Percentiles rank a stretch among this genome's conserved stretches.
phyloP scores from a whole-genome alignment of 2,329 filamentous ascomycete species.

The Phoma herbarum region DNA sequence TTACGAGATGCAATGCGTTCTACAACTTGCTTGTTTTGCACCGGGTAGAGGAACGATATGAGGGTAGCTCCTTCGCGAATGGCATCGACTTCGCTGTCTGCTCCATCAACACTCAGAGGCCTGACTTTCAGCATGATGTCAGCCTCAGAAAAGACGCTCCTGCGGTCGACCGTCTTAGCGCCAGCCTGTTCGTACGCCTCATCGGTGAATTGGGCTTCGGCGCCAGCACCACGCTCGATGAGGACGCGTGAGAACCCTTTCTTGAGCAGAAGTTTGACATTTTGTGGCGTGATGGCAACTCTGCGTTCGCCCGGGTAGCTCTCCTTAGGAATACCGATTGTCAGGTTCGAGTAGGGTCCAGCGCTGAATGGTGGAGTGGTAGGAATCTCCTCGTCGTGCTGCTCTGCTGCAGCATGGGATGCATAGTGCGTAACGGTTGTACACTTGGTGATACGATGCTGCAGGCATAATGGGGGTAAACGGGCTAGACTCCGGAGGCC shows the following conservation, averaged over 20 bases:
- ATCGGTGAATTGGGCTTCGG: conserved; percentile 78
- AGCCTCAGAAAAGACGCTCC: conserved; percentile 75
- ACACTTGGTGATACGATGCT: conserved; percentile 37
- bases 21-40: conserved; percentile 79
- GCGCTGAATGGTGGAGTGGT: conserved; percentile 48
- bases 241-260: conserved; percentile 83
- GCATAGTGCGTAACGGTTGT: conserved; percentile 43
- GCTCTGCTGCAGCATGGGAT: conserved; percentile 44
- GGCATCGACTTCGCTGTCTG: conserved; percentile 71
- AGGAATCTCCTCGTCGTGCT: conserved; percentile 49
- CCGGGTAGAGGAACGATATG: conserved; percentile 84
- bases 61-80: conserved; percentile 76
- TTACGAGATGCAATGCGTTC: conserved; percentile 75
- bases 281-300: conserved; percentile 84
- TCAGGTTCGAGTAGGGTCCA: conserved; percentile 73
- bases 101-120: conserved; percentile 68
- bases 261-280: conserved; percentile 81
- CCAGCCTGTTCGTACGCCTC: conserved; percentile 80
- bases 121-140: conserved; percentile 88
- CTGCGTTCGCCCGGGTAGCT: conserved; percentile 81
- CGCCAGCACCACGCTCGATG: conserved; percentile 82
- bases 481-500: conserved; percentile 36
- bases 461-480: conserved; percentile 42
- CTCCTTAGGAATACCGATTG: conserved; percentile 81
- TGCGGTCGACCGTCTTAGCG: conserved; percentile 75